Percentiles rank a stretch among this genome's conserved stretches.
phyloP scores from a whole-genome alignment of 139 green algal species.

The Mesotaenium endlicherianum region DNA sequence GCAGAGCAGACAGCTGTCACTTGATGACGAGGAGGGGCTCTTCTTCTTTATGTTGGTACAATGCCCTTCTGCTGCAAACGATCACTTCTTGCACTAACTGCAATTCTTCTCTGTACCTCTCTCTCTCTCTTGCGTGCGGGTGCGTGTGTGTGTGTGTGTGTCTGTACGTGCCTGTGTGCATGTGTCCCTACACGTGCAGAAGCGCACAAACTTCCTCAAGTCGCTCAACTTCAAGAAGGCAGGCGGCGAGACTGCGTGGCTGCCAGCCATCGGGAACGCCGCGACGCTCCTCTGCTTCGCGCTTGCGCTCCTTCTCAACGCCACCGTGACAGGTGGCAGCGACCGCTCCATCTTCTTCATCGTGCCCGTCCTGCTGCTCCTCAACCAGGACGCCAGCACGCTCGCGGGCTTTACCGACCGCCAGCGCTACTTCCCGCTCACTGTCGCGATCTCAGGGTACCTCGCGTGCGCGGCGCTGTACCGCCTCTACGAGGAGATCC shows the following conservation, averaged over 20 bases:
- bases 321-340: slow-evolving; percentile 42
- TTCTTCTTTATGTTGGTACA: too few species aligned
- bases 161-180: neutral
- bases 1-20: too few species aligned
- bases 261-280: slow-evolving; percentile 78
- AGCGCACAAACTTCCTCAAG: neutral
- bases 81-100: too few species aligned
- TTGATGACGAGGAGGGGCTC: too few species aligned
- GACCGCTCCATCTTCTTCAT: slow-evolving; percentile 50
- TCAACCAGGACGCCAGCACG: slow-evolving; percentile 51
- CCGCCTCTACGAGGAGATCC: slow-evolving; percentile 5
- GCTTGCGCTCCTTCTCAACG: slow-evolving; percentile 71
- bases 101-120: neutral
- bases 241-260: slow-evolving; percentile 58
- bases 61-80: too few species aligned
- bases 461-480: slow-evolving; percentile 3
- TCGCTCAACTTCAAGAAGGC: slow-evolving; percentile 24
- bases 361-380: slow-evolving; percentile 55
- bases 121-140: neutral
- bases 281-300: slow-evolving; percentile 69
- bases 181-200: neutral
- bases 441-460: slow-evolving; percentile 30
- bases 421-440: slow-evolving; percentile 53
- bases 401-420: slow-evolving; percentile 37
- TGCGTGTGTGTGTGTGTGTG: neutral